Evolutionary conservation across 148 eudicot genomes (phyloP), one percentile per base, ranked within the genome.

Genomic region (Spergularia bocconei): DNA sequence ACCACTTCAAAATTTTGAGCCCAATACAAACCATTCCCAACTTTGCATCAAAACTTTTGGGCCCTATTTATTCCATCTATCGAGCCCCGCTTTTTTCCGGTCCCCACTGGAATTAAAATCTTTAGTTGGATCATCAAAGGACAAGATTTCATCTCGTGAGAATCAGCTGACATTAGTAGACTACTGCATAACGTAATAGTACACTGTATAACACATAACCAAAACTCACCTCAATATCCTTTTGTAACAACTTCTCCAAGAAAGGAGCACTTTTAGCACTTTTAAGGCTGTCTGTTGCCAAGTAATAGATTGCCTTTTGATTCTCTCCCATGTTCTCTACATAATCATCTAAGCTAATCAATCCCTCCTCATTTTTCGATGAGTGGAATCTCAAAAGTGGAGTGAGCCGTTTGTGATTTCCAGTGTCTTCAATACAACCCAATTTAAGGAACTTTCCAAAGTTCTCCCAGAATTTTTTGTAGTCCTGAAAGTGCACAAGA

Each of bases 391-490:
- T 81, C 81, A 95, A 73, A 54, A 95, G 87, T 14, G 98, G 98
- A 5, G 93, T 89, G 60, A 95, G 77, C 41, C 97, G 83, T 80
- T 92, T 95, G 90, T 95, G 98, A 69, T 95, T 95, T 53, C 98
- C 97, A 58, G 97, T 75, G 80, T 95, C 98, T 81, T 95, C 98
- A 51, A 95, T 90, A 80, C 98, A 95, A 15, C 97, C 98, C 80
- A 95, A 75, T 86, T 95, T 95, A 59, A 95, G 21, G 81, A 95
- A 92, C 80, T 88, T 95, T 13, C 98, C 98, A 63, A 95, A 95
- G 78, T 95, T 95, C 91, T 95, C 98, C 97, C 97, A 95, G 76
- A 95, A 92, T 74, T 92, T 95, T 77, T 92, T 95, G 88, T 95
- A 95, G 74, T 95, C 97, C 98, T 79, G 53, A 61, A 77, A 54